These are phyloP conservation scores for Colletotrichum tofieldiae DNA, from an alignment of 2,329 filamentous ascomycete species.

Conservation along the genomic window DNA sequence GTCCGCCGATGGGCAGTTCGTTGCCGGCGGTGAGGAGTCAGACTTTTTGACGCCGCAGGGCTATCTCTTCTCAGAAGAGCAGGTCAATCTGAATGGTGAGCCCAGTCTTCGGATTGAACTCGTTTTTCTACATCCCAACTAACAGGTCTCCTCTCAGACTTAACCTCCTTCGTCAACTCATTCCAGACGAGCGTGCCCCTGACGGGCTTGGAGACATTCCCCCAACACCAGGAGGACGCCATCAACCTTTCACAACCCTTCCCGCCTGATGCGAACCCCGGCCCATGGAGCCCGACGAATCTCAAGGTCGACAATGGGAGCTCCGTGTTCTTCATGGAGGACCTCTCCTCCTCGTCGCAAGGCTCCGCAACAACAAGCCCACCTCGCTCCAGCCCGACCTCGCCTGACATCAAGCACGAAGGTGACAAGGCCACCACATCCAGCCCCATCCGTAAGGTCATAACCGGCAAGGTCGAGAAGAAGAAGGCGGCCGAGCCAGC, in stretches of 20 bases:
- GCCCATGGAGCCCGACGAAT: conserved; percentile 60
- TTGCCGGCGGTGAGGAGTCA: conserved; percentile 47
- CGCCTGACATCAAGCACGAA: conserved; percentile 50
- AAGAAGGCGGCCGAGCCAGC: conserved; percentile 52
- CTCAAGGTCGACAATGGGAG: conserved; percentile 52
- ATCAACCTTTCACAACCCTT: conserved; percentile 57
- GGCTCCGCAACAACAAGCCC: conserved; percentile 51
- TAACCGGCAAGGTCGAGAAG: conserved; percentile 63
- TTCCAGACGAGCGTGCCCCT: conserved; percentile 51
- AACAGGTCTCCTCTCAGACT: conserved; percentile 12
- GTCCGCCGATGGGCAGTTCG: conserved; percentile 50
- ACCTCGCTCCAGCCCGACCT: conserved; percentile 43
- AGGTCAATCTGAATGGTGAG: conserved; percentile 53
- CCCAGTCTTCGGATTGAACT: conserved; percentile 4
- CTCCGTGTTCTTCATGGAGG: conserved; percentile 56
- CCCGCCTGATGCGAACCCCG: conserved; percentile 50
- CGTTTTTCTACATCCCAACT: not conserved
- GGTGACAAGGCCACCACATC: conserved; percentile 49
- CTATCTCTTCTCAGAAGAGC: conserved; percentile 56
- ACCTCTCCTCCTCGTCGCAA: conserved; percentile 54
- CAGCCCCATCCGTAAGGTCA: conserved; percentile 60
- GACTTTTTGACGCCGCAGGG: conserved; percentile 58
- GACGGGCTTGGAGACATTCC: conserved; percentile 45
- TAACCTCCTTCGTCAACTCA: conserved; percentile 49
- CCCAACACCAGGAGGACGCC: conserved; percentile 48